Evolutionary conservation across 805 yeast species (phyloP), one percentile per base, ranked within the genome.

Genomic region (Torulaspora delbrueckii): DNA sequence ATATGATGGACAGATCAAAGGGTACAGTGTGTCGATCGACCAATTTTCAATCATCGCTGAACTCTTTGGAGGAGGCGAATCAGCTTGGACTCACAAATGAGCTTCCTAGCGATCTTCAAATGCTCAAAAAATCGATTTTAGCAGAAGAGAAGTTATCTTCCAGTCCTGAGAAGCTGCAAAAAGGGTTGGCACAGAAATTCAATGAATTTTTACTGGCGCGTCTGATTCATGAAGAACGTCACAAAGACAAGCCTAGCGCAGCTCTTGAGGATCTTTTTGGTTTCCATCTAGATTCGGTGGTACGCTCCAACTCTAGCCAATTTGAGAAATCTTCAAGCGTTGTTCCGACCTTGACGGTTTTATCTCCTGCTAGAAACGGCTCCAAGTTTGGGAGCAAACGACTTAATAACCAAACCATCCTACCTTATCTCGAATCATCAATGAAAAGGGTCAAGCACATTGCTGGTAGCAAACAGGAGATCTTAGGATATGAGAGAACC

Each of bases 1-100:
- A 95, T 59, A 91, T 93, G 99, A 75, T 91, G 67, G 75, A 75
- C 34, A 86, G 86, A 61, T 88, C 96, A 0, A 67, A 75, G 10
- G 93, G 95, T 0, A 76, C 77, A 31, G 86, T 85, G 54, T 88
- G 91, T 56, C 78, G 86, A 32, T 84, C 96, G 0, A 72, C 89
- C 1, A 93, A 93, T 60, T 88, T 91, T 58, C 83, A 81, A 53
- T 68, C 72, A 28, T 62, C 78, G 3, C 59, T 84, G 32, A 69
- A 72, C 8, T 61, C 73, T 1, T 62, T 72, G 1, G 78, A 77
- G 4, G 54, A 52, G 26, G 86, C 86, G 0, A 59, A 67, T 14
- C 68, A 69, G 3, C 59, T 76, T 25, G 82, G 82, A 0, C 67
- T 87, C 10, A 54, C 81, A 1, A 71, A 68, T 26, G 81, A 77